Conservation (phyloP, 331 rosid species). For the Ulmus americana region DNA sequence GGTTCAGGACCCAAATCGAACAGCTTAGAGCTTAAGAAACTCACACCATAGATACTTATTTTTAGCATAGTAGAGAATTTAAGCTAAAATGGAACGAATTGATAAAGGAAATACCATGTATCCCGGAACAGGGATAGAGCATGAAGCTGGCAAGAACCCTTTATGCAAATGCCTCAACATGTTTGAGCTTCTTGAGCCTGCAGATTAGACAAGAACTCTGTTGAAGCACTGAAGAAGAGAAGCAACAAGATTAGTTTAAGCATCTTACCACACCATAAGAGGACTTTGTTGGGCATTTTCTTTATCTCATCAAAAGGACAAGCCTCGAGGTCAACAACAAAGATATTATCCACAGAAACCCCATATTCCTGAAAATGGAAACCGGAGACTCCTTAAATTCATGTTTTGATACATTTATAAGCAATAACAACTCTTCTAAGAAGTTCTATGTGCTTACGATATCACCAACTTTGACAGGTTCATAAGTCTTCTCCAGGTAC, state of each 20-base stretch:
- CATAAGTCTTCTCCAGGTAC: conserved; percentile 69
- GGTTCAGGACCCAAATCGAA: neutral
- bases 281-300: conserved; percentile 69
- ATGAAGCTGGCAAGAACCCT: conserved; percentile 72
- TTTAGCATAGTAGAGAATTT: too few relatives aligned
- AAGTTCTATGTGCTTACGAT: conserved; percentile 30
- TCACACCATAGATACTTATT: too few relatives aligned
- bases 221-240: neutral
- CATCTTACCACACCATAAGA: conserved; percentile 80
- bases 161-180: conserved; percentile 69
- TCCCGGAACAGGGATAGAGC: conserved; percentile 71
- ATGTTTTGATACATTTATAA: neutral
- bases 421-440: neutral
- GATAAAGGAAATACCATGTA: conserved; percentile 45
- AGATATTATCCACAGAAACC: conserved; percentile 54
- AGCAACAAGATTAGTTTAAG: neutral
- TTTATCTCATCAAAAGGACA: conserved; percentile 59
- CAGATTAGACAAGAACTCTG: neutral
- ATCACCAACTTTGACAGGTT: conserved; percentile 69
- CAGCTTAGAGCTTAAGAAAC: too few relatives aligned
- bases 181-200: conserved; percentile 71
- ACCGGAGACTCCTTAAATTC: too few relatives aligned
- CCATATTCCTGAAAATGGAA: conserved; percentile 54
- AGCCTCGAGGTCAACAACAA: conserved; percentile 42
- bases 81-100: too few relatives aligned